Base-by-base conservation (phyloP, 1,139 yeast genomes). In the Protomyces lactucae-debilis region DNA sequence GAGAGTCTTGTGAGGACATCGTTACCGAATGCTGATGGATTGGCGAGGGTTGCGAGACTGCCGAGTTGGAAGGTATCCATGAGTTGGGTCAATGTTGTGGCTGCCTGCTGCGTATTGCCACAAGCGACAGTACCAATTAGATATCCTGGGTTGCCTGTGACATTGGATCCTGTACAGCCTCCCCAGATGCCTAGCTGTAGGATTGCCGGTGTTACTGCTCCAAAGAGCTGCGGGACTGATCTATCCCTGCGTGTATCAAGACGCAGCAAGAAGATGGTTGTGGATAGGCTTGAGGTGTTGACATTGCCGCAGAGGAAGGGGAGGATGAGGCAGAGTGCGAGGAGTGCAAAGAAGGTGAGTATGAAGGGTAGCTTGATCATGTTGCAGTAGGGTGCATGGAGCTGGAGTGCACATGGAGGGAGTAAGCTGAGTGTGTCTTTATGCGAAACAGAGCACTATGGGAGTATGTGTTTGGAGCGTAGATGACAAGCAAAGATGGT, bases 241-340 rank as follows among this genome's bases (percentile, higher is more conserved):
- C 8, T 6, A 14, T 39, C 43, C 16, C n/a, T 39, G 25, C 18
- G 23, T 8, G 18, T 5, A 10, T 16, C 25, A 12, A 43, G 6
- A 10, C 48, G 48, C 16, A 43, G 23, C 23, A 43, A 21, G 23
- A 43, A 43, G 48, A 43, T 9, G 48, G 23, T 3, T 5, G 48
- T 43, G 21, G 48, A 43, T 3, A 18, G 12, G 25, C 14, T n/a
- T 6, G 23, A n/a, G 21, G 48, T n/a, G 12, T n/a, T 16, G 48
- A 43, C 23, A 23, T 18, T 43, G 48, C 48, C 48, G 12, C 48
- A 43, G 39, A 40, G 35, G 39, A 40, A 43, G 21, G 14, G 16
- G 52, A 21, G 46, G 32, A 36, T n/a, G 32, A 53, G 57, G 48
- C 12, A 25, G 48, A 35, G 21, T 32, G 36, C 64, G 55, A 37